phyloP scores from a whole-genome alignment of 352 stramenopile species.

The Globisporangium barbulae region DNA sequence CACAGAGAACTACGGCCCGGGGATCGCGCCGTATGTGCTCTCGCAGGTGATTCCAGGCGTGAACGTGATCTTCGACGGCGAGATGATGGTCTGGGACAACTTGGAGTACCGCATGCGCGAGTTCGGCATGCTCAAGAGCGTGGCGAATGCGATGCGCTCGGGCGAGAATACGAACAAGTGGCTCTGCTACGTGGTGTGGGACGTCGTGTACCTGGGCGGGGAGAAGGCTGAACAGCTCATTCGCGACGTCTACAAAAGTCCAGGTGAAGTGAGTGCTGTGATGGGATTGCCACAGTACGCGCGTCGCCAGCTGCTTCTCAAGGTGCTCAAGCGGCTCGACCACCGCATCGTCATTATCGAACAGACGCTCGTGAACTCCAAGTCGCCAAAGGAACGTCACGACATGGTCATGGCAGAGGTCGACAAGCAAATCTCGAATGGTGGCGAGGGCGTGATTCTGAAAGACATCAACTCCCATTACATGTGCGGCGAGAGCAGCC shows the following conservation, averaged over 20 bases:
- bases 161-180: constrained; percentile 60
- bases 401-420: constrained; percentile 81
- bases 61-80: constrained; percentile 79
- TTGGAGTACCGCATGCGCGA: constrained; percentile 66
- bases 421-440: constrained; percentile 65
- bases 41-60: constrained; percentile 54
- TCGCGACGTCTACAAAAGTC: constrained; percentile 56
- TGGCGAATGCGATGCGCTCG: constrained; percentile 54
- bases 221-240: constrained; percentile 47
- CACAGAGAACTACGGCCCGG: constrained; percentile 62
- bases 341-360: constrained; percentile 79
- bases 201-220: constrained; percentile 74
- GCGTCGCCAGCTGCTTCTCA: constrained; percentile 56
- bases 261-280: constrained; percentile 53
- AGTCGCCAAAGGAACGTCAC: constrained; percentile 72
- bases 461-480: constrained; percentile 88
- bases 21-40: constrained; percentile 56
- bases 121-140: constrained; percentile 81
- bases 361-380: constrained; percentile 74
- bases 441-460: constrained; percentile 79
- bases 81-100: constrained; percentile 90
- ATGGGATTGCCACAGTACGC: constrained; percentile 72
- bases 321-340: constrained; percentile 64
- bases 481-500: constrained; percentile 81
- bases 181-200: constrained; percentile 85